A percentile compares a stretch with the other conserved stretches of the same genome.
Conservation (phyloP, 805 yeast species). For the Blastobotrys parvus region DNA sequence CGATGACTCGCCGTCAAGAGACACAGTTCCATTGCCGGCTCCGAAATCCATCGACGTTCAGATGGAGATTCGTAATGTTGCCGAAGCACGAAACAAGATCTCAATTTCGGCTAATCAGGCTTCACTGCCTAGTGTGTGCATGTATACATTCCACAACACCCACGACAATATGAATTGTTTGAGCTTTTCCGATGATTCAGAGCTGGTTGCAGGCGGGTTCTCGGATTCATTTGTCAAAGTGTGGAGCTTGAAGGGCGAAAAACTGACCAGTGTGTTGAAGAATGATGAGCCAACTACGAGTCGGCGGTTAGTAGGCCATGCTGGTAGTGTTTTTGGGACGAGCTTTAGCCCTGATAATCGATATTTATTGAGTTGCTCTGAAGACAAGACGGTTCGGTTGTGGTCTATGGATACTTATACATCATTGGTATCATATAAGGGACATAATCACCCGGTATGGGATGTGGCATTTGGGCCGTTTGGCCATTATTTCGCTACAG, state of each 20-base stretch:
- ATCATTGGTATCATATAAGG: slow-evolving; percentile 86
- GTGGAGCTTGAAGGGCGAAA: slow-evolving; percentile 91
- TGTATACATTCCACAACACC: slow-evolving; percentile 97
- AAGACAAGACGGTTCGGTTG: slow-evolving; percentile 82
- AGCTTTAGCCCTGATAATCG: slow-evolving; percentile 87
- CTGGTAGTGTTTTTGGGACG: slow-evolving; percentile 87
- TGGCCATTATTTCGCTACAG: slow-evolving; percentile 98
- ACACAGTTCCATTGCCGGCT: slow-evolving; percentile 75
- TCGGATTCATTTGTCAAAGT: slow-evolving; percentile 84
- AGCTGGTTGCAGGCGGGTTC: slow-evolving; percentile 87
- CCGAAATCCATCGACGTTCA: slow-evolving; percentile 74
- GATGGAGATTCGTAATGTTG: slow-evolving; percentile 67
- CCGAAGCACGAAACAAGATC: slow-evolving; percentile 72
- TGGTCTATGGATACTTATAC: slow-evolving; percentile 94
- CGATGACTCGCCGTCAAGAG: slow-evolving; percentile 63
- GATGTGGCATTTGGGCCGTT: slow-evolving; percentile 90
- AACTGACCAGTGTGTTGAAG: slow-evolving; percentile 39
- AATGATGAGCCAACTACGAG: slow-evolving; percentile 21
- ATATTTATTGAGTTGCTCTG: slow-evolving; percentile 73
- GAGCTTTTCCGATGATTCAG: slow-evolving; percentile 80
- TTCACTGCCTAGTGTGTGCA: slow-evolving; percentile 86
- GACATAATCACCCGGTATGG: slow-evolving; percentile 97
- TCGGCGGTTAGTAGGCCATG: slow-evolving; percentile 73
- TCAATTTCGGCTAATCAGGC: slow-evolving; percentile 61
- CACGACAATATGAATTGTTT: slow-evolving; percentile 80